phyloP scores from a whole-genome alignment of 164 flowering plant genomes.

The Santalum album region DNA sequence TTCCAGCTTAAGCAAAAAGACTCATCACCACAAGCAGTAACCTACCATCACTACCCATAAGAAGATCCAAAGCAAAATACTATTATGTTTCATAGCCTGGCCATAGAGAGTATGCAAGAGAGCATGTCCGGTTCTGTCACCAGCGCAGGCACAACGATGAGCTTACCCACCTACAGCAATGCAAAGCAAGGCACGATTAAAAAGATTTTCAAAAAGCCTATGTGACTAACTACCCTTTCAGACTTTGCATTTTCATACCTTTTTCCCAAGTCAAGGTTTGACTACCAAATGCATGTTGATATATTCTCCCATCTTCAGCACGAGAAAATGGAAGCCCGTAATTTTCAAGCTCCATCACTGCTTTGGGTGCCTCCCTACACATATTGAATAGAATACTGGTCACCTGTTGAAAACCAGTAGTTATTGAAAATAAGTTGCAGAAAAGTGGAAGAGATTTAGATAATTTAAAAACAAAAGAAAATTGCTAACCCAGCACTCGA shows the following conservation, averaged over 20 bases:
- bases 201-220: not conserved
- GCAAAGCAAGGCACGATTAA: slow-evolving; percentile 15
- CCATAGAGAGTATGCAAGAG: slow-evolving; percentile 87
- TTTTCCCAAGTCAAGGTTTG: slow-evolving; percentile 92
- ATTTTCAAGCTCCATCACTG: slow-evolving; percentile 95
- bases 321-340: slow-evolving; percentile 98
- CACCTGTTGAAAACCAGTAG: slow-evolving; percentile 39
- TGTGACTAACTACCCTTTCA: not conserved
- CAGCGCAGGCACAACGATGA: slow-evolving; percentile 99
- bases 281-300: slow-evolving; percentile 99
- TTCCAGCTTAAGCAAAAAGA: too few species aligned
- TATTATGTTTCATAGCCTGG: slow-evolving; percentile 97
- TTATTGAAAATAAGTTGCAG: not conserved
- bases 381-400: slow-evolving; percentile 98
- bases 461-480: too few species aligned
- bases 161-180: slow-evolving; percentile 86
- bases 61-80: slow-evolving; percentile 88
- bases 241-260: too few species aligned
- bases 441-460: too few species aligned
- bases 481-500: too few species aligned
- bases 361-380: slow-evolving; percentile 99
- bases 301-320: slow-evolving; percentile 94
- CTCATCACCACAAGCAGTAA: too few species aligned
- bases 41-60: slow-evolving; percentile 83
- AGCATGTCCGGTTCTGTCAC: slow-evolving; percentile 98